These are phyloP conservation scores for Anaeromyces robustus DNA, from an alignment of 192 early-diverging fungal species.

Conservation along the genomic window DNA sequence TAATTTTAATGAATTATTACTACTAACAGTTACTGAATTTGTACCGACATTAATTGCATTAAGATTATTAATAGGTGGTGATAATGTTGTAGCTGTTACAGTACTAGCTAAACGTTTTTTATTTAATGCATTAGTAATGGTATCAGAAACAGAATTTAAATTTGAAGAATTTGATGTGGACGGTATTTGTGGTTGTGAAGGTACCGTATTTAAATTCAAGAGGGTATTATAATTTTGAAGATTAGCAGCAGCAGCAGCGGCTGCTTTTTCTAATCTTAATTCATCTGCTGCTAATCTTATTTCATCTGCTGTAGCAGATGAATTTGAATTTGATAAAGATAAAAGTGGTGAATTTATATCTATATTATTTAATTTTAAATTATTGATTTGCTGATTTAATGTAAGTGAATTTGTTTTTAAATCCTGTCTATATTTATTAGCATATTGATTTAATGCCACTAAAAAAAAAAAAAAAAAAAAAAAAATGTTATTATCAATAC, in stretches of 20 bases:
- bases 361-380: neutral
- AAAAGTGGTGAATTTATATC: neutral
- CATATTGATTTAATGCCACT: neutral
- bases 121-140: neutral
- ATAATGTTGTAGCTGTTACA: neutral
- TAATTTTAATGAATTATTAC: neutral
- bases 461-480: neutral
- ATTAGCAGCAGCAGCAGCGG: no score
- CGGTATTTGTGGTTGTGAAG: neutral
- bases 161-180: neutral
- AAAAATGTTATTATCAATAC: neutral
- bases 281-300: no score
- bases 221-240: neutral
- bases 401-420: neutral
- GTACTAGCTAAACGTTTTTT: neutral
- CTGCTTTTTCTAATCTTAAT: no score
- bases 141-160: neutral
- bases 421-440: neutral
- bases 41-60: neutral
- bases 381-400: neutral
- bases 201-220: neutral
- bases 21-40: neutral
- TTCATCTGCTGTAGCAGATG: no score
- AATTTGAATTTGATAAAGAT: neutral
- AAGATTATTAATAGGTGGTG: neutral